Evolutionary conservation across 352 stramenopile species (phyloP), one percentile per base, ranked within the genome.

Genomic region (Phytophthora fragariaefolia): DNA sequence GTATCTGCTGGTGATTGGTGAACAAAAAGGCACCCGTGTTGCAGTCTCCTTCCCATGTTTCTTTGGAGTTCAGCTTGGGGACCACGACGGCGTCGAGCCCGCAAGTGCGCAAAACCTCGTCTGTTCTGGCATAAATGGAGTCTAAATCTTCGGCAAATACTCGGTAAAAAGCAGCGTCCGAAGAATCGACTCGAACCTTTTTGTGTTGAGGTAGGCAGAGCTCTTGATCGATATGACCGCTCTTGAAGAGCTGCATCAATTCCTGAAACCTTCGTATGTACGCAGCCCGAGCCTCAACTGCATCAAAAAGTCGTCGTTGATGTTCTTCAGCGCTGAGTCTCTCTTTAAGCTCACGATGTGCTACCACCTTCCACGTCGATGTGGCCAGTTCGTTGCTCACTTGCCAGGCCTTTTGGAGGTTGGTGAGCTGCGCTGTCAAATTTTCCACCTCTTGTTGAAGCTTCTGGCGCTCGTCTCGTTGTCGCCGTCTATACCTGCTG

Each of bases 81-180:
- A n/a, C n/a, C n/a, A n/a, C n/a, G 30, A 17, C 30, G 30, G 2
- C 30, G 9, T 12, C 30, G 30, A 38, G 5, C 30, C 30, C 30
- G 30, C 30, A 38, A 38, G 30, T 17, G 30, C 30, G 45, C 20
- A 63, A 32, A 7, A 9, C 17, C 2, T 50, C 34, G 30, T 65
- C 47, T 1, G 46, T 65, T 17, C 42, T 32, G 15, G 36, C 23
- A 6, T 57, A 42, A 18, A 42, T 42, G 6, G 18, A 30, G 3
- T 63, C 20, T 17, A 63, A 28, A 20, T 56, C 26, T 53, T 56
- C 34, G 15, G 60, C 36, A 10, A 32, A 64, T 7, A 28, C 6
- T 6, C 15, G 12, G 27, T 13, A 63, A 18, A 63, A 43, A 1
- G 34, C 30, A 47, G 36, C 8, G 17, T 36, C 63, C 38, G 34